Conservation (phyloP, 257 asterid species). For the Phtheirospermum japonicum region DNA sequence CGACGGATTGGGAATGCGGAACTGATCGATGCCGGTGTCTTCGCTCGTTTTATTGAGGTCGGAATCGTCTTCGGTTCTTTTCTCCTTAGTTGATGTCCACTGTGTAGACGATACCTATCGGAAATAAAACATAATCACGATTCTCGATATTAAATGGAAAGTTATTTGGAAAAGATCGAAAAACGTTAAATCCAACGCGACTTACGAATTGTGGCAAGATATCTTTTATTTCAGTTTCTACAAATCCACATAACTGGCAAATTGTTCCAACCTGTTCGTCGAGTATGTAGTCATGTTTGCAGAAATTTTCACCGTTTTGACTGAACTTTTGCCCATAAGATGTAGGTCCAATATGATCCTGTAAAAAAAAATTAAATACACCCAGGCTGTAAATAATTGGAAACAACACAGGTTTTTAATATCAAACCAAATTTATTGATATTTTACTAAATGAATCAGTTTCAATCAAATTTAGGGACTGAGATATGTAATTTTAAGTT, state of each 20-base stretch:
- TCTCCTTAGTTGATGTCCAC: conserved; percentile 49
- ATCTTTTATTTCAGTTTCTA: conserved; percentile 78
- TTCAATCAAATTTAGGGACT: background rate
- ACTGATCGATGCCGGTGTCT: conserved; percentile 34
- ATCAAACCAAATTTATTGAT: no score
- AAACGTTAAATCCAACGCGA: conserved; percentile 23
- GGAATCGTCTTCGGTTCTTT: conserved; percentile 41
- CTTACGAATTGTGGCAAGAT: conserved; percentile 87
- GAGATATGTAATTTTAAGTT: no score
- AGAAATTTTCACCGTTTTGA: conserved; percentile 31
- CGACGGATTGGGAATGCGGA: conserved; percentile 48
- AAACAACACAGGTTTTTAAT: no score
- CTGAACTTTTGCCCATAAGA: conserved; percentile 38
- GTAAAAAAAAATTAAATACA: conserved; percentile 16
- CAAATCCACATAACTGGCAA: conserved; percentile 74
- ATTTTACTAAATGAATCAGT: no score
- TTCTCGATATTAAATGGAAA: no score
- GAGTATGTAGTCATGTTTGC: conserved; percentile 76
- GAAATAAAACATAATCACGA: background rate
- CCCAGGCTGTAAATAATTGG: background rate
- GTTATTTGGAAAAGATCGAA: background rate
- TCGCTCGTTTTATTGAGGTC: conserved; percentile 37
- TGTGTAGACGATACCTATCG: conserved; percentile 44
- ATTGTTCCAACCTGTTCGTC: conserved; percentile 84
- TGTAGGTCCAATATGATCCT: conserved; percentile 39